A percentile compares a stretch with the other conserved stretches of the same genome.
Evolutionary conservation across 352 stramenopile species (phyloP).

Genomic region (Pythium phragmitis): DNA sequence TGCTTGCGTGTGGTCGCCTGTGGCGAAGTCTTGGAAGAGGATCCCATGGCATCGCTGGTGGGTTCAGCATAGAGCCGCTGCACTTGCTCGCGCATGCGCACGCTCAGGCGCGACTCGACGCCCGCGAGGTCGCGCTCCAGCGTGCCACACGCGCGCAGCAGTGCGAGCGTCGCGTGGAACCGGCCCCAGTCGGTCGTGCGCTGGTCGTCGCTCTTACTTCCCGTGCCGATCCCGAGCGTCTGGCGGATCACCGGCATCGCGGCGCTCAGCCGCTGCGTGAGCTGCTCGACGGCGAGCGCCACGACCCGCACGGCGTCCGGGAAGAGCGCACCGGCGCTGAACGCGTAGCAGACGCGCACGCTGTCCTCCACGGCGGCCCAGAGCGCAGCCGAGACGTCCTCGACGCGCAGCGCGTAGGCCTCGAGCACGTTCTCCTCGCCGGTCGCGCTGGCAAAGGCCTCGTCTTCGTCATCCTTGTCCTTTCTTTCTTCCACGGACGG

Average conservation of each 20-base stretch:
- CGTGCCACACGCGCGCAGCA: slow-evolving; percentile 57
- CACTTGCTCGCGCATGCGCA: slow-evolving; percentile 62
- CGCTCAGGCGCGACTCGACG: slow-evolving; percentile 44
- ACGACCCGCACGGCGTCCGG: slow-evolving; percentile 53
- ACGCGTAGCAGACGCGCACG: slow-evolving; percentile 55
- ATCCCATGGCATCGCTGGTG: neutral
- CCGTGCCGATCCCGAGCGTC: slow-evolving; percentile 26
- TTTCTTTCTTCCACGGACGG: neutral
- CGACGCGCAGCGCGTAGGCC: slow-evolving; percentile 55
- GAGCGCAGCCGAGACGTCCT: slow-evolving; percentile 43
- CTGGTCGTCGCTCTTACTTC: neutral
- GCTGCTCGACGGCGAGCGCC: slow-evolving; percentile 32
- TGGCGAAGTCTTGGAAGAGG: slow-evolving; percentile 22
- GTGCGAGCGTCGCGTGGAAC: slow-evolving; percentile 66
- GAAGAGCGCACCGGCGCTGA: slow-evolving; percentile 55
- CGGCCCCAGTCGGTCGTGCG: slow-evolving; percentile 55
- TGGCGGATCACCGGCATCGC: slow-evolving; percentile 48
- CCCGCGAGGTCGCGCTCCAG: slow-evolving; percentile 50
- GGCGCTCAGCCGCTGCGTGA: slow-evolving; percentile 38
- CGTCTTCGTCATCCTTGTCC: slow-evolving; percentile 30
- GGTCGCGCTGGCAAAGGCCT: slow-evolving; percentile 13
- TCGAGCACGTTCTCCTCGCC: slow-evolving; percentile 39
- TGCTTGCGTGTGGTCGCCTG: slow-evolving; percentile 18
- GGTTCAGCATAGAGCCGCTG: slow-evolving; percentile 20
- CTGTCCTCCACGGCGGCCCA: slow-evolving; percentile 53